A percentile compares a stretch with the other conserved stretches of the same genome.
phyloP scores from a whole-genome alignment of 306 rosid genomes.

The Quercus variabilis region DNA sequence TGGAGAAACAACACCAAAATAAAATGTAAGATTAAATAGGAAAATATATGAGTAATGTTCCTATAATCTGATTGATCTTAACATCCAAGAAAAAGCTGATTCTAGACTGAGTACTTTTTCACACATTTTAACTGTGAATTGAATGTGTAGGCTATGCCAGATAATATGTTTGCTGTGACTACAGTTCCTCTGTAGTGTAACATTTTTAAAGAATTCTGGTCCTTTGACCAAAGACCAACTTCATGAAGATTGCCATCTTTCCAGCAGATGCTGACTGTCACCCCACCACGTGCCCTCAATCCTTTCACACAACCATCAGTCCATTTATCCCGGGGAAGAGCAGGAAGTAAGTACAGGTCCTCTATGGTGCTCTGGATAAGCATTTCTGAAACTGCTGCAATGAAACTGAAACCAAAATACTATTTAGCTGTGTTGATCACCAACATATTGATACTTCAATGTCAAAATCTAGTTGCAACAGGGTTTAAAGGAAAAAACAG shows the following conservation, averaged over 20 bases:
- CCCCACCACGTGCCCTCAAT: slow-evolving; percentile 54
- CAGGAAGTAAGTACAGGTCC: slow-evolving; percentile 54
- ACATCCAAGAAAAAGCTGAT: not conserved
- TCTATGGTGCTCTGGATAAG: slow-evolving; percentile 51
- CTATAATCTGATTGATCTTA: not conserved
- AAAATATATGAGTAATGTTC: not conserved
- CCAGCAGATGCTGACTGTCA: slow-evolving; percentile 53
- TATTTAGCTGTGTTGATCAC: not conserved
- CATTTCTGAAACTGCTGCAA: slow-evolving; percentile 62
- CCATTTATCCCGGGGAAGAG: slow-evolving; percentile 57
- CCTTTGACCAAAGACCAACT: slow-evolving; percentile 33
- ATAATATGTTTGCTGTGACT: slow-evolving; percentile 24
- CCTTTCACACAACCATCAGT: slow-evolving; percentile 51
- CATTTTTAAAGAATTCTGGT: slow-evolving; percentile 1
- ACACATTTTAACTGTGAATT: slow-evolving; percentile 33
- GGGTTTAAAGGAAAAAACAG: not conserved
- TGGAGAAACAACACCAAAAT: not conserved
- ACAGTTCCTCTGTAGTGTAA: slow-evolving; percentile 40
- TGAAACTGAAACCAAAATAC: slow-evolving; percentile 34
- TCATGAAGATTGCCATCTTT: slow-evolving; percentile 50
- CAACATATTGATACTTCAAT: not conserved
- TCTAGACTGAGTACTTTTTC: slow-evolving; percentile 6
- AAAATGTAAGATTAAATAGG: not conserved
- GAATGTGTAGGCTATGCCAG: slow-evolving; percentile 35
- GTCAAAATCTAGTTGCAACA: not conserved